These are phyloP conservation scores for Penicillium fuscoglaucum DNA, from an alignment of 2,329 filamentous ascomycete species.

Conservation along the genomic window DNA sequence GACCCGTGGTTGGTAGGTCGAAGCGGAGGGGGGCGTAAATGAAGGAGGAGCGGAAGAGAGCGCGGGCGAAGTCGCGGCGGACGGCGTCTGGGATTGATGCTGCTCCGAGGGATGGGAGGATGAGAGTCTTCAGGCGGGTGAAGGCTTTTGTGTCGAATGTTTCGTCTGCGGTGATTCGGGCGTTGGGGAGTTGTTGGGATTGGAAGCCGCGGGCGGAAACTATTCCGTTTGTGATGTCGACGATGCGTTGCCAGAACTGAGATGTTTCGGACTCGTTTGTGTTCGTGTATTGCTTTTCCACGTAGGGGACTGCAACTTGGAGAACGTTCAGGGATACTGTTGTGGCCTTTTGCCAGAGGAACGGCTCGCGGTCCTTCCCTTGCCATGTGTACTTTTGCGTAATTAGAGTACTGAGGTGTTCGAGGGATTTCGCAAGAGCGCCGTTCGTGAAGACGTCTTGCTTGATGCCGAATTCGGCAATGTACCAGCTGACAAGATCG, in stretches of 20 bases:
- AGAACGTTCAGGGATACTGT: conserved; percentile 68
- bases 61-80: conserved; percentile 68
- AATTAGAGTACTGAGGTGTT: conserved; percentile 69
- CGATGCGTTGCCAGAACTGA: conserved; percentile 69
- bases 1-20: conserved; percentile 53
- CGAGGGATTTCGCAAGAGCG: conserved; percentile 65
- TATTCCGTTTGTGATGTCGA: conserved; percentile 67
- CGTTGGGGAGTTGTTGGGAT: conserved; percentile 42
- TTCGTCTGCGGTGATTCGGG: conserved; percentile 66
- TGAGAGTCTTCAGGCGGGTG: conserved; percentile 61
- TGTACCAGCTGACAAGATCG: conserved; percentile 57
- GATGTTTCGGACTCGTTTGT: conserved; percentile 45
- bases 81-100: conserved; percentile 64
- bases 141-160: conserved; percentile 79
- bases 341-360: conserved; percentile 80
- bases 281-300: conserved; percentile 48
- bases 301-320: conserved; percentile 62
- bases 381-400: conserved; percentile 77
- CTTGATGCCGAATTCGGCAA: conserved; percentile 49
- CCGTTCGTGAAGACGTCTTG: conserved; percentile 69
- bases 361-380: conserved; percentile 66
- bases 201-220: conserved; percentile 62
- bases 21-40: conserved; percentile 69
- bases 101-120: conserved; percentile 72
- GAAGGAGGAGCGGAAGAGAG: conserved; percentile 78